Base-by-base conservation (phyloP, 2,329 filamentous ascomycete species). In the Xylariaceae sp. region DNA sequence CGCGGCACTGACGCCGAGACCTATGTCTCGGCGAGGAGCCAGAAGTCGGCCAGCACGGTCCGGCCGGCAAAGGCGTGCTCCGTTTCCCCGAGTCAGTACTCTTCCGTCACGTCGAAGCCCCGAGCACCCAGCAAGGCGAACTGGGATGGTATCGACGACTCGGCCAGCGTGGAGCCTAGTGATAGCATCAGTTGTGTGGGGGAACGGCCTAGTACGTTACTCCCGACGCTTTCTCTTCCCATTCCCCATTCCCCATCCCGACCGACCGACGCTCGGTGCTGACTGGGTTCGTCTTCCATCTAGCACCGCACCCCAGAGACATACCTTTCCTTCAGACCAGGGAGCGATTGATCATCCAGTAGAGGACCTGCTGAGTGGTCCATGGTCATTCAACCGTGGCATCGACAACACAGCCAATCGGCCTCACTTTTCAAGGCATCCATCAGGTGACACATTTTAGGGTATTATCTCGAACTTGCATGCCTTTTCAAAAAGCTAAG, bases 161-260 rank as follows among this genome's bases (percentile, higher is more conserved):
- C 72, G 36, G 68, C 65, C 34, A 78, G 73, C 50, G 62, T 81
- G 24, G 74, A 69, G 30, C 77, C 77, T 2, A 73, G 69, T 50
- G 77, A 81, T 53, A 81, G 76, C 51, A 77, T 81, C 40, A 79
- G 75, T 54, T 76, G 73, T 48, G 67, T 79, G n/a, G 76, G 74
- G 15, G 67, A 56, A 44, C 60, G 64, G 29, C 59, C 57, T 4
- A 47, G 49, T 44, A 37, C 42, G 21, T 24, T 24, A 6, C 21
- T 6, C 21, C 21, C 21, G 6, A 6, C 21, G 21, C 7, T 11
- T 24, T 24, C 7, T 11, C 21, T 6, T 24, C 7, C 6, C 21
- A n/a, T n/a, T n/a, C n/a, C n/a, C n/a, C n/a, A n/a, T 13, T 28
- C 7, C 8, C 13, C n/a, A 28, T 9, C 5, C 26, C 26, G 24